Evolutionary conservation across 371 early-diverging fungal genomes (phyloP).

Genomic region (Rhizopus delemar): DNA sequence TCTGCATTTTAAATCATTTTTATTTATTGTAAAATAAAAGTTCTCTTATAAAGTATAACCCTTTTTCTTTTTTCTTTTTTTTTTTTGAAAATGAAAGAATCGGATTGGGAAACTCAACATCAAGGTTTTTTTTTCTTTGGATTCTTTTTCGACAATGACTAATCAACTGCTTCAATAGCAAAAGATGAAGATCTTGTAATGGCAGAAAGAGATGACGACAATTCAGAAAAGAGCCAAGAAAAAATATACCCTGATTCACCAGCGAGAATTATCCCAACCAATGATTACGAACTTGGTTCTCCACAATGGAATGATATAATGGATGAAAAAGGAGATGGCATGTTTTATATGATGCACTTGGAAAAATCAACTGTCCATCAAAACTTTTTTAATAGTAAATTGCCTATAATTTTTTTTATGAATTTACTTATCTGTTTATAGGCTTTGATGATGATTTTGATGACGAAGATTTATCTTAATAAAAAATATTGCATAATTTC

Average conservation of each 20-base stretch:
- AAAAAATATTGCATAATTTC: slow-evolving; percentile 6
- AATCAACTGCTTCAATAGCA: not conserved
- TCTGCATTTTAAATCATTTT: slow-evolving; percentile 2
- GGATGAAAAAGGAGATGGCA: slow-evolving; percentile 24
- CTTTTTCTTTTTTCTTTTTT: slow-evolving; percentile 3
- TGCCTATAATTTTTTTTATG: not conserved
- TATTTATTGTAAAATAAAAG: slow-evolving; percentile 24
- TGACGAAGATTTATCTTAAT: slow-evolving; percentile 21
- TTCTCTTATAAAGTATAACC: not conserved
- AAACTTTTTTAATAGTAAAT: slow-evolving; percentile 23
- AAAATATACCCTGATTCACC: slow-evolving; percentile 9
- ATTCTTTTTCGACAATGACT: not conserved
- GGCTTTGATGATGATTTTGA: slow-evolving; percentile 30
- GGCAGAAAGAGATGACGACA: slow-evolving; percentile 20
- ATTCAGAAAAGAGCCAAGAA: slow-evolving; percentile 11
- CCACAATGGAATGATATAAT: slow-evolving; percentile 13
- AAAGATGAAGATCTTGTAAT: slow-evolving; percentile 24
- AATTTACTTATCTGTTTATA: not conserved
- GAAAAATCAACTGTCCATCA: slow-evolving; percentile 23
- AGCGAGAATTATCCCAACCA: not conserved
- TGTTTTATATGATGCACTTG: slow-evolving; percentile 17
- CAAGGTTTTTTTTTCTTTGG: not conserved
- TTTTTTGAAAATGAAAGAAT: not conserved
- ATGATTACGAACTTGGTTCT: not conserved
- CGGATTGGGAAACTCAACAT: not conserved